These are phyloP conservation scores for Extremus antarcticus DNA, from an alignment of 495 filamentous ascomycete species.

Conservation along the genomic window DNA sequence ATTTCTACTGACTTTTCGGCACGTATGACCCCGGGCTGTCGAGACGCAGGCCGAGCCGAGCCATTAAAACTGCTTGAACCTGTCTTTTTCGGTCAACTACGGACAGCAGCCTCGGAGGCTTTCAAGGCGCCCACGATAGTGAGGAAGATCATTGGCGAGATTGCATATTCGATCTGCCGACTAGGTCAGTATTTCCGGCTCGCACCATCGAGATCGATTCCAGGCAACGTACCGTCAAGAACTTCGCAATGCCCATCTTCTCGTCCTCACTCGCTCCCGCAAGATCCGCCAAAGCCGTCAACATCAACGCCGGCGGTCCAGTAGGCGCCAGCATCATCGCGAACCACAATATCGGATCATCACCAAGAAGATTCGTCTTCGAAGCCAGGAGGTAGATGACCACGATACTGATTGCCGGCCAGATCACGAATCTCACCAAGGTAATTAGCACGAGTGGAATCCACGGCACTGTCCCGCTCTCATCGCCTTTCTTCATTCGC, in stretches of 20 bases:
- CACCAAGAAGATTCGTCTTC: conserved; percentile 43
- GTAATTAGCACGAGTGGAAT: conserved; percentile 43
- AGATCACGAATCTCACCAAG: conserved; percentile 52
- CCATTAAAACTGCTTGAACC: no score
- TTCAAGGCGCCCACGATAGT: conserved; percentile 17
- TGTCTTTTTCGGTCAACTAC: not conserved
- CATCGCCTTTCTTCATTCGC: conserved; percentile 41
- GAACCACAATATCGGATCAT: conserved; percentile 69
- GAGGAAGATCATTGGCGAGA: conserved; percentile 20
- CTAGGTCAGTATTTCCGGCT: conserved; percentile 2
- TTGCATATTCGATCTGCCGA: conserved; percentile 12
- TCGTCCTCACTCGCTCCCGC: conserved; percentile 45
- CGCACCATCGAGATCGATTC: not conserved
- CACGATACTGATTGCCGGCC: conserved; percentile 46
- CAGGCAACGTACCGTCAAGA: conserved; percentile 46
- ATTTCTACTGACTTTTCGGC: conserved; percentile 21
- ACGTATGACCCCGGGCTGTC: no score
- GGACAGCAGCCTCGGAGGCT: conserved; percentile 15
- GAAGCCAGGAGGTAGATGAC: conserved; percentile 52
- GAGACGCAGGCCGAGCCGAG: no score
- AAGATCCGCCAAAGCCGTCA: conserved; percentile 57
- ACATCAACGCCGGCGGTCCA: conserved; percentile 60
- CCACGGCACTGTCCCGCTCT: conserved; percentile 41
- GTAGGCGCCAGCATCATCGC: conserved; percentile 67
- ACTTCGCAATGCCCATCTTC: conserved; percentile 61